These are phyloP conservation scores for Entrophospora sp. DNA, from an alignment of 192 early-diverging fungal species.

Conservation along the genomic window DNA sequence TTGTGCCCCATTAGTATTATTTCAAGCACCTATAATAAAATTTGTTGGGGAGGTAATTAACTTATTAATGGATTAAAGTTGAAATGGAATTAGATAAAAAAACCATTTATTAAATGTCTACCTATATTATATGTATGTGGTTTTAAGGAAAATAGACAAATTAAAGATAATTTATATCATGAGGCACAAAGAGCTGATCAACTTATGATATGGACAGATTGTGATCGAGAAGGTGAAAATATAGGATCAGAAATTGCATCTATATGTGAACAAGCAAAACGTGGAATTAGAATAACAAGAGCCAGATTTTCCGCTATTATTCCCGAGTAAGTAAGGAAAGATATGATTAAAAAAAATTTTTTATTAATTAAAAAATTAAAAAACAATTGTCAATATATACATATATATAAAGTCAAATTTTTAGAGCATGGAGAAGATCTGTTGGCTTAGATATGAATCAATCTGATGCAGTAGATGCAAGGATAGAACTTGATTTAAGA, in stretches of 20 bases:
- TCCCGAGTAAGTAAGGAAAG: constrained; percentile 39
- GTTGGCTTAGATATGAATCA: constrained; percentile 58
- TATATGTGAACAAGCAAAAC: constrained; percentile 57
- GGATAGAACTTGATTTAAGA: constrained; percentile 83
- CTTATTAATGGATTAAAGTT: neutral
- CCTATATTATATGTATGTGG: neutral
- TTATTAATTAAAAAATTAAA: neutral
- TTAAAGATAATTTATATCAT: constrained; percentile 57
- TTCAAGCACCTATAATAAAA: constrained; percentile 56
- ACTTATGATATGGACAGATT: constrained; percentile 98
- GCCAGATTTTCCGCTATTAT: constrained; percentile 88
- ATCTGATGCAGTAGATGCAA: constrained; percentile 72
- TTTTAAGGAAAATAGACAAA: constrained; percentile 33
- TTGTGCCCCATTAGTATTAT: constrained; percentile 52
- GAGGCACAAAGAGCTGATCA: constrained; percentile 53
- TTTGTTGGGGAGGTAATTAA: constrained; percentile 38
- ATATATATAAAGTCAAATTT: neutral
- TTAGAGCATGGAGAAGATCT: constrained; percentile 1
- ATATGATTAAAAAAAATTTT: neutral
- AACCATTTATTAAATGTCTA: neutral
- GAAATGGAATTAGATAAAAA: neutral
- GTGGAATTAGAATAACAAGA: constrained; percentile 59
- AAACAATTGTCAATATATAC: neutral
- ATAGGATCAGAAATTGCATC: constrained; percentile 79
- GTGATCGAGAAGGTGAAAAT: constrained; percentile 92